Conservation (phyloP, 306 rosid species). For the Vigna unguiculata region DNA sequence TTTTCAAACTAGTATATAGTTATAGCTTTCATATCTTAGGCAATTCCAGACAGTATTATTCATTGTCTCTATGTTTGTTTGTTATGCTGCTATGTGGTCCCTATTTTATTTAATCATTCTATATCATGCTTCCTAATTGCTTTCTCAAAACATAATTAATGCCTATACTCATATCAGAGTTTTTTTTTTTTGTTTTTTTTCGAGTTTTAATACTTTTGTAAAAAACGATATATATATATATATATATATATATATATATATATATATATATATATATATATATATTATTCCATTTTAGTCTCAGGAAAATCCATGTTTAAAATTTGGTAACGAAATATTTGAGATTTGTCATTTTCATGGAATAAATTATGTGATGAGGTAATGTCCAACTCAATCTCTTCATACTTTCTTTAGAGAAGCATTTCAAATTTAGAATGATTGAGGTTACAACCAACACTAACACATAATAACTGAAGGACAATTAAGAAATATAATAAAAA, state of each 20-base stretch:
- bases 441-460: background rate
- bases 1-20: too few species aligned
- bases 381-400: background rate
- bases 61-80: background rate
- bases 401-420: background rate
- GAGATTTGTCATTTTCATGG: background rate
- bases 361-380: background rate
- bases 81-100: background rate
- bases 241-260: too few species aligned
- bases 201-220: too few species aligned
- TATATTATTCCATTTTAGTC: too few species aligned
- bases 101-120: background rate
- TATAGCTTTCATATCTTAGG: too few species aligned
- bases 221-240: too few species aligned
- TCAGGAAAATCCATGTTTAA: too few species aligned
- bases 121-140: too few species aligned
- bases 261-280: too few species aligned
- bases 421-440: background rate
- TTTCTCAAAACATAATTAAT: too few species aligned
- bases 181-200: too few species aligned
- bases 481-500: background rate
- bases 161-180: too few species aligned
- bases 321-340: background rate
- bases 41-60: background rate
- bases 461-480: background rate